These are phyloP conservation scores for Cutaneotrichosporon spelunceum DNA, from an alignment of 1,284 basidiomycete genomes.

Conservation along the genomic window DNA sequence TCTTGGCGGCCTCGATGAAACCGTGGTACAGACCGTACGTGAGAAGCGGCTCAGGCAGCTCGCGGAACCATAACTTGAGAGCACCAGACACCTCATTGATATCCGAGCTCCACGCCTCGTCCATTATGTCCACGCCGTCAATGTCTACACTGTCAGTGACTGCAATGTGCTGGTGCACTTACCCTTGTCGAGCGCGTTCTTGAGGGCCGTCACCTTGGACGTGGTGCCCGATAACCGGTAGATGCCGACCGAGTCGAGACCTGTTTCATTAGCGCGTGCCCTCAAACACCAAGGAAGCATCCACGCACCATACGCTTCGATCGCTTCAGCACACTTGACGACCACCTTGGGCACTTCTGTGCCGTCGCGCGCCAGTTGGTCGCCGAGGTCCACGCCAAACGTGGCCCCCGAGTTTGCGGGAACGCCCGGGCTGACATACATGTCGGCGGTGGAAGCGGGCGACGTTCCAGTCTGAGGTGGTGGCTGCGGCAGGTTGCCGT, in stretches of 20 bases:
- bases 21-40: constrained; percentile 79
- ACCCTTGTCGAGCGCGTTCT: constrained; percentile 83
- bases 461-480: constrained; percentile 1
- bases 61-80: constrained; percentile 93
- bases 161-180: constrained; percentile 49
- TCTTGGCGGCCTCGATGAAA: constrained; percentile 93
- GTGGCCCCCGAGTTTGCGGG: constrained; percentile 56
- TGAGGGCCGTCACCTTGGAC: constrained; percentile 79
- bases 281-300: not conserved
- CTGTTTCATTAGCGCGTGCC: constrained; percentile 27
- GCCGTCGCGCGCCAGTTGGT: constrained; percentile 84
- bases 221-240: constrained; percentile 91
- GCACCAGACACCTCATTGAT: constrained; percentile 94
- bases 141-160: constrained; percentile 80
- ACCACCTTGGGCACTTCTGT: constrained; percentile 86
- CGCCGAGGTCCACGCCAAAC: constrained; percentile 85
- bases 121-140: constrained; percentile 75
- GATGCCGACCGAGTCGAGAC: constrained; percentile 79
- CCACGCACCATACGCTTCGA: constrained; percentile 70
- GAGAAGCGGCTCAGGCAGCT: constrained; percentile 89
- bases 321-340: constrained; percentile 83
- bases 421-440: constrained; percentile 20
- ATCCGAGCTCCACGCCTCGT: constrained; percentile 86
- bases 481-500: constrained; percentile 11
- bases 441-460: constrained; percentile 11